Evolutionary conservation across 1,284 basidiomycete species (phyloP), one percentile per base, ranked within the genome.

Genomic region (Marasmius sp.): DNA sequence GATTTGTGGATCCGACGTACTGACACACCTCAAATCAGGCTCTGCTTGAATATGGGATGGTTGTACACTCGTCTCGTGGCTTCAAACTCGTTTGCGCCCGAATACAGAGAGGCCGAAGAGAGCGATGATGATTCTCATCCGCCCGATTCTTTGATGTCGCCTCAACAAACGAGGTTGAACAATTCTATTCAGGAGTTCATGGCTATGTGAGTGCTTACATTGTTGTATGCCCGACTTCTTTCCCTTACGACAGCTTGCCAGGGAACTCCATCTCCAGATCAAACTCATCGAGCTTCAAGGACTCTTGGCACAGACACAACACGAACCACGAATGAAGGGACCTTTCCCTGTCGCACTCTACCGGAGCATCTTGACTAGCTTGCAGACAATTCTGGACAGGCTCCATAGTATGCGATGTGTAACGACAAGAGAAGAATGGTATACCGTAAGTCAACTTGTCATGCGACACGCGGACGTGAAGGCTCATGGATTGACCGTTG

Each of bases 371-470:
- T 78, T 99, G 70, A 88, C 89, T 0, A 91, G 90, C 67, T 80
- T 96, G 67, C 97, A 98, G 73, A 89, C 88, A 5, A 95, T 98
- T 65, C 78, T 97, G 63, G 94, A 97, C 71, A 88, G 84, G 70
- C 77, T 99, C 61, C 97, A 98, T 73, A 92, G 92, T 67, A 97
- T 98, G 92, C 86, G 95, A 48, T 96, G 94, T 71, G 95, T 98
- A 10, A 97, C 94, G 3, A 93, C 93, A 0, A 85, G 94, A 34
- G 91, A 95, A 71, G 95, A 97, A 77, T 98, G 95, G 95, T 88
- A 88, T 70, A 91, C 88, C 62, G 89, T 84, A 71, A 74, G 84
- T 73, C 51, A 33, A 6, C 47, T 52, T 20, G 38, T 53, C 49
- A 50, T 54, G 49, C 18, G 34, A 37, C 37, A 11, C 54, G n/a